Percentiles rank a stretch among this genome's conserved stretches.
Evolutionary conservation across 768 basidiomycete species (phyloP).

Genomic region (Trametes cingulata): DNA sequence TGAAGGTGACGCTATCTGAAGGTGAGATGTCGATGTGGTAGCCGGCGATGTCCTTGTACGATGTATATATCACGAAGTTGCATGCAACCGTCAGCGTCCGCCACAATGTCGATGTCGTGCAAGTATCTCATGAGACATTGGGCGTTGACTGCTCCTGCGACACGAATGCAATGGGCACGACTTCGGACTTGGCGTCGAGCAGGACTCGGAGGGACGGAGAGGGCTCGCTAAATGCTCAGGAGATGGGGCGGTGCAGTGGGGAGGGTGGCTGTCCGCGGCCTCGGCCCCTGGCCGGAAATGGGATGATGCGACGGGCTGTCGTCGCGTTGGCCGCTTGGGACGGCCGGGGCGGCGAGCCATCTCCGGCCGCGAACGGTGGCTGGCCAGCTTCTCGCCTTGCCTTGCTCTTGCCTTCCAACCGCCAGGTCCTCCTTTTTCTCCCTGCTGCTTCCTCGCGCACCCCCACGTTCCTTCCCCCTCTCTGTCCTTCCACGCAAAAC

Average conservation of each 20-base stretch:
- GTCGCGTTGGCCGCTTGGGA: neutral
- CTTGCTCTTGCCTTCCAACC: conserved; percentile 6
- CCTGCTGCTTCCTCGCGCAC: conserved; percentile 5
- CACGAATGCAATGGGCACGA: too few relatives aligned
- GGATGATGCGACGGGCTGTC: conserved; percentile 7
- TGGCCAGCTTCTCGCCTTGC: conserved; percentile 2
- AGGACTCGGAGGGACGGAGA: too few relatives aligned
- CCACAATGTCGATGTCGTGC: too few relatives aligned
- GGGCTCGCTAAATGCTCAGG: too few relatives aligned
- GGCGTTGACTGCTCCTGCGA: too few relatives aligned
- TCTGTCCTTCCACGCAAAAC: conserved; percentile 6
- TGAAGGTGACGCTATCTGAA: neutral
- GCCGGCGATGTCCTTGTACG: too few relatives aligned
- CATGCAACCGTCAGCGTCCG: too few relatives aligned
- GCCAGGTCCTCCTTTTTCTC: conserved; percentile 1
- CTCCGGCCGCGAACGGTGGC: conserved; percentile 9
- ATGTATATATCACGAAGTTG: too few relatives aligned
- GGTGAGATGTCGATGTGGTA: neutral
- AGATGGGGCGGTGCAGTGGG: too few relatives aligned
- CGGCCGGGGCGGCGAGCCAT: conserved; percentile 12
- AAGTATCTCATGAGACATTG: too few relatives aligned
- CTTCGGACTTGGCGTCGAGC: neutral
- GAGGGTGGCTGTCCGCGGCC: neutral
- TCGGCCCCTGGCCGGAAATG: neutral
- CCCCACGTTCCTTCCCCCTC: conserved; percentile 21